Evolutionary conservation across 139 green algal species (phyloP).

Genomic region (Coelastrella sp.): DNA sequence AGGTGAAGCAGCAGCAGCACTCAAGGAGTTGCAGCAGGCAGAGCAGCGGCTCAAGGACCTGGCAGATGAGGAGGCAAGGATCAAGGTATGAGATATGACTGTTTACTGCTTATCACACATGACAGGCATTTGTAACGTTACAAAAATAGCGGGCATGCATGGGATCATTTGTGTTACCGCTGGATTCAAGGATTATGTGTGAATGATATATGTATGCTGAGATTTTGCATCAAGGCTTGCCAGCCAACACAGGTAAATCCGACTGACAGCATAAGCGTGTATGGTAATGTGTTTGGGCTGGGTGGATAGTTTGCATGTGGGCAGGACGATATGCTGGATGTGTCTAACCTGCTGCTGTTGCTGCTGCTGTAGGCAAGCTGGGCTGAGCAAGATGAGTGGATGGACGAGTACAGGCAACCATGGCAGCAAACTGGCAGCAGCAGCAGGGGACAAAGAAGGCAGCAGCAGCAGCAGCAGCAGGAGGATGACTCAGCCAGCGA

Average conservation of each 20-base stretch:
- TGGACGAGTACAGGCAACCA: slow-evolving; percentile 35
- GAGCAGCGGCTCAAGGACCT: slow-evolving; percentile 16
- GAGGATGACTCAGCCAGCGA: not conserved
- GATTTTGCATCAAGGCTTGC: no score
- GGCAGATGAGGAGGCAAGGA: not conserved
- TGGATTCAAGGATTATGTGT: no score
- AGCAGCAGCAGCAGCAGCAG: slow-evolving; percentile 9
- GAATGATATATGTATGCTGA: no score
- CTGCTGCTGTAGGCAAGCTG: not conserved
- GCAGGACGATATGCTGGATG: no score
- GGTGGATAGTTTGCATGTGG: no score
- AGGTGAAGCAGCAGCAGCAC: not conserved
- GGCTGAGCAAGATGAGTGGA: slow-evolving; percentile 45
- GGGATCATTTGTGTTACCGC: no score
- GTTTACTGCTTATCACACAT: no score
- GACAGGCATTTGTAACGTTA: no score
- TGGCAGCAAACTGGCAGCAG: not conserved
- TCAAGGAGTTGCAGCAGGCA: not conserved
- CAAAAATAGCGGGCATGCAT: no score
- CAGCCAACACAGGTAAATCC: no score
- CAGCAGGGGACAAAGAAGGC: not conserved
- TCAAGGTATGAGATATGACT: slow-evolving; percentile 1
- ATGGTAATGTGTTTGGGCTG: no score
- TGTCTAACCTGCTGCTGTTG: not conserved
- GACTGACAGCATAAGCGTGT: no score